These are phyloP conservation scores for Leccinellum albellum DNA, from an alignment of 768 basidiomycete species.

Conservation along the genomic window DNA sequence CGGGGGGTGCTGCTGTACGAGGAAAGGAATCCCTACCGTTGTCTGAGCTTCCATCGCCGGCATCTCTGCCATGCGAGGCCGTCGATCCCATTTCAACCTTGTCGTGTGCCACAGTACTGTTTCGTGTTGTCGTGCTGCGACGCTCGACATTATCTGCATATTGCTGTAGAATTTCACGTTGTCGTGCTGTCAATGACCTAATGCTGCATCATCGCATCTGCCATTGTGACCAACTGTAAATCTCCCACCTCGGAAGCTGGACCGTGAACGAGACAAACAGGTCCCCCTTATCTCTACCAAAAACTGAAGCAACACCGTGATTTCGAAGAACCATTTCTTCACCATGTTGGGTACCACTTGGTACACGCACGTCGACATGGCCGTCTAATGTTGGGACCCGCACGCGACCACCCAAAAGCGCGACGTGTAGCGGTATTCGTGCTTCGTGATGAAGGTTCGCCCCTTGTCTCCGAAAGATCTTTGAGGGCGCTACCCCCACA, in stretches of 20 bases:
- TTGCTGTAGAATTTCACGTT: constrained; percentile 82
- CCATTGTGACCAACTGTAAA: constrained; percentile 2
- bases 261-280: constrained; percentile 86
- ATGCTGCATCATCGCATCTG: constrained; percentile 5
- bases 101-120: constrained; percentile 10
- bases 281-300: constrained; percentile 67
- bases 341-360: constrained; percentile 90
- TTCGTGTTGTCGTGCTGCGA: constrained; percentile 27
- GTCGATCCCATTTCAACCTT: constrained; percentile 18
- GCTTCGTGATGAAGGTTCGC: constrained; percentile 87
- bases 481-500: constrained; percentile 78
- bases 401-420: constrained; percentile 89
- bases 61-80: constrained; percentile 17
- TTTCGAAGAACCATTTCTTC: constrained; percentile 95
- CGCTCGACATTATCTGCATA: constrained; percentile 95
- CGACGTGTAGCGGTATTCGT: constrained; percentile 85
- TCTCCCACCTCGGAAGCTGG: constrained; percentile 80
- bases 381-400: constrained; percentile 94
- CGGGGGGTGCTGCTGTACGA: constrained; percentile 49
- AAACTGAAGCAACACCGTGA: constrained; percentile 70
- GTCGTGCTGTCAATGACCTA: constrained; percentile 79
- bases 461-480: constrained; percentile 87
- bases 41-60: constrained; percentile 24
- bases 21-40: constrained; percentile 78
- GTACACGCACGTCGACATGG: constrained; percentile 90